phyloP scores from a whole-genome alignment of 2,329 filamentous ascomycete species.

The Aspergillus tamarii region DNA sequence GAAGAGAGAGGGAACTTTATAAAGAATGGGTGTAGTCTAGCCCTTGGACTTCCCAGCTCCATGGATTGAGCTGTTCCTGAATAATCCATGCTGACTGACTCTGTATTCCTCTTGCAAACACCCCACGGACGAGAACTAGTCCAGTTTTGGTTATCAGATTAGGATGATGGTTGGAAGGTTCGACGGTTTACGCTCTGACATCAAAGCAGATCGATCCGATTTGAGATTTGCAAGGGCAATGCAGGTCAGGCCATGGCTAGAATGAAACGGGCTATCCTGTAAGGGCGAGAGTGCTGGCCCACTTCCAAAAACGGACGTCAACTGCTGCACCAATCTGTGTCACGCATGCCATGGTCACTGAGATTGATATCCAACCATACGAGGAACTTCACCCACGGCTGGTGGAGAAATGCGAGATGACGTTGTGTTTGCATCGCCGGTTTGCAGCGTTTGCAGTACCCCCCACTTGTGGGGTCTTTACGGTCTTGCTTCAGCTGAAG shows the following conservation, averaged over 20 bases:
- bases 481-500: slow-evolving; percentile 15
- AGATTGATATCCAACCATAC: slow-evolving; percentile 9
- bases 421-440: slow-evolving; percentile 21
- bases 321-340: neutral
- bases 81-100: slow-evolving; percentile 5
- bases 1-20: neutral
- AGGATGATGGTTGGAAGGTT: neutral
- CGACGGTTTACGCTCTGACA: neutral
- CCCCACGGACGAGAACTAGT: slow-evolving; percentile 2
- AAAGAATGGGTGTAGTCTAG: neutral
- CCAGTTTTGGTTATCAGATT: slow-evolving; percentile 6
- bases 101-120: slow-evolving; percentile 8
- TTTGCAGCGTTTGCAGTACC: slow-evolving; percentile 23
- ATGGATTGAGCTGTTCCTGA: slow-evolving; percentile 11
- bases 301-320: neutral
- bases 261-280: neutral
- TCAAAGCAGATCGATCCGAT: slow-evolving; percentile 4
- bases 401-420: slow-evolving; percentile 16
- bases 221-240: slow-evolving; percentile 1
- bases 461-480: slow-evolving; percentile 8
- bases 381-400: slow-evolving; percentile 1
- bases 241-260: neutral
- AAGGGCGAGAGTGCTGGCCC: neutral
- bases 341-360: neutral
- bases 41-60: neutral